Percentiles rank a stretch among this genome's conserved stretches.
These are phyloP conservation scores for Oenanthe sinensis DNA, from an alignment of 129 eudicot species.

Conservation along the genomic window DNA sequence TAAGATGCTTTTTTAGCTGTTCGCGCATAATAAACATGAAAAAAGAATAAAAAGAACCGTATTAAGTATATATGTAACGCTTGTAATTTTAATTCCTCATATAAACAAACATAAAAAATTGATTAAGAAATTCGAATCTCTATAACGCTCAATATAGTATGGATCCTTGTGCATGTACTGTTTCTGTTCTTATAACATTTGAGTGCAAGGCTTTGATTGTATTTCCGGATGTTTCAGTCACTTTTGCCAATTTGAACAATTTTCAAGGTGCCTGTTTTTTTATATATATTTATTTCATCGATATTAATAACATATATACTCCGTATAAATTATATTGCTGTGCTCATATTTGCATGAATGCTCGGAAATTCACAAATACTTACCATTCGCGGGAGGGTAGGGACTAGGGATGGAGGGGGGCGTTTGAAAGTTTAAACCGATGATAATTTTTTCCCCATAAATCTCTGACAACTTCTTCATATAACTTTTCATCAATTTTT, in stretches of 20 bases:
- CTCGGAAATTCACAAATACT: conserved; percentile 4
- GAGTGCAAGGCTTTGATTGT: background rate
- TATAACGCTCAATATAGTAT: background rate
- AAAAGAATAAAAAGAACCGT: too few species aligned
- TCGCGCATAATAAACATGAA: background rate
- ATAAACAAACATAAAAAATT: too few species aligned
- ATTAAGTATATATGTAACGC: too few species aligned
- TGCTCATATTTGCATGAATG: background rate
- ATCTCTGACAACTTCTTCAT: background rate
- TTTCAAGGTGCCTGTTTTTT: background rate
- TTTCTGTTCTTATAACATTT: background rate
- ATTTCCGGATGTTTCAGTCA: background rate
- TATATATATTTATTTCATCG: background rate
- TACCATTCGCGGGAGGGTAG: background rate
- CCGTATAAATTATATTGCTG: background rate
- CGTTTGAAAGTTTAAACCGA: conserved; percentile 2
- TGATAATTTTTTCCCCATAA: too few species aligned
- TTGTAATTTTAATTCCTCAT: too few species aligned
- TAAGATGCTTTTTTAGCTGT: too few species aligned
- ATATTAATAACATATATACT: background rate
- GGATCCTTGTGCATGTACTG: background rate
- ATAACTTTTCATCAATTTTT: background rate
- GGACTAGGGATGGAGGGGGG: too few species aligned
- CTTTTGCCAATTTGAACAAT: background rate
- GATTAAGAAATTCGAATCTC: too few species aligned